Percentiles rank a stretch among this genome's conserved stretches.
These are phyloP conservation scores for Chaetoceros muelleri DNA, from an alignment of 108 stramenopile genomes.

Conservation along the genomic window DNA sequence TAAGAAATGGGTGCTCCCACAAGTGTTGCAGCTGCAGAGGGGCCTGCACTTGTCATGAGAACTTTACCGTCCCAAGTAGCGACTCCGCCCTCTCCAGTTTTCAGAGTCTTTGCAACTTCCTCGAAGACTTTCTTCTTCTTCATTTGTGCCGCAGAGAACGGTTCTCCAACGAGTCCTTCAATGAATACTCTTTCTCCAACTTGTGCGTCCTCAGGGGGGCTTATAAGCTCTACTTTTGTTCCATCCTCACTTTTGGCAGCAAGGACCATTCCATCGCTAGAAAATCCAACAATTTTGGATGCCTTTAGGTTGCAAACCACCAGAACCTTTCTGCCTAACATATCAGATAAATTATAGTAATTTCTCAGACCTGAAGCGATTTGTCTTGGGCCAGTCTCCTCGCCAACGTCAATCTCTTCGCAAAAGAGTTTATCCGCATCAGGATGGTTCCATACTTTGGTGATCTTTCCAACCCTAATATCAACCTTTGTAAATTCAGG, in stretches of 20 bases:
- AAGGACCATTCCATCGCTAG: slow-evolving; percentile 83
- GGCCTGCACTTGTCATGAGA: slow-evolving; percentile 59
- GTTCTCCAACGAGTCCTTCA: slow-evolving; percentile 71
- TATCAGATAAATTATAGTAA: slow-evolving; percentile 75
- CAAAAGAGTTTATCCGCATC: slow-evolving; percentile 87
- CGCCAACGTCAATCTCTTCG: slow-evolving; percentile 88
- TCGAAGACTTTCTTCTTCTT: slow-evolving; percentile 88
- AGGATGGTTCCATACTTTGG: slow-evolving; percentile 90
- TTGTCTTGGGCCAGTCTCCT: slow-evolving; percentile 63
- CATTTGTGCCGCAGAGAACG: slow-evolving; percentile 62
- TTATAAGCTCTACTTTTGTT: slow-evolving; percentile 62
- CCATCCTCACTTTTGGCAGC: slow-evolving; percentile 77
- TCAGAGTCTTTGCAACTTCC: slow-evolving; percentile 50
- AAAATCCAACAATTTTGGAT: slow-evolving; percentile 80
- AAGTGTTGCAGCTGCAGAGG: slow-evolving; percentile 51
- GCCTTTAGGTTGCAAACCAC: slow-evolving; percentile 92
- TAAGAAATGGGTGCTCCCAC: slow-evolving; percentile 72
- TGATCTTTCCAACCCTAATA: slow-evolving; percentile 77
- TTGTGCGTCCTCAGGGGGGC: slow-evolving; percentile 62
- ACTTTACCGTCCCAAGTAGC: slow-evolving; percentile 74
- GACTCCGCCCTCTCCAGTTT: slow-evolving; percentile 64
- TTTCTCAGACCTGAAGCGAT: slow-evolving; percentile 86
- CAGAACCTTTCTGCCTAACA: slow-evolving; percentile 77
- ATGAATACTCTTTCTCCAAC: slow-evolving; percentile 80
- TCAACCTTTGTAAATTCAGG: slow-evolving; percentile 87